Base-by-base conservation (phyloP, 2,329 filamentous ascomycete genomes). In the Colletotrichum filicis region DNA sequence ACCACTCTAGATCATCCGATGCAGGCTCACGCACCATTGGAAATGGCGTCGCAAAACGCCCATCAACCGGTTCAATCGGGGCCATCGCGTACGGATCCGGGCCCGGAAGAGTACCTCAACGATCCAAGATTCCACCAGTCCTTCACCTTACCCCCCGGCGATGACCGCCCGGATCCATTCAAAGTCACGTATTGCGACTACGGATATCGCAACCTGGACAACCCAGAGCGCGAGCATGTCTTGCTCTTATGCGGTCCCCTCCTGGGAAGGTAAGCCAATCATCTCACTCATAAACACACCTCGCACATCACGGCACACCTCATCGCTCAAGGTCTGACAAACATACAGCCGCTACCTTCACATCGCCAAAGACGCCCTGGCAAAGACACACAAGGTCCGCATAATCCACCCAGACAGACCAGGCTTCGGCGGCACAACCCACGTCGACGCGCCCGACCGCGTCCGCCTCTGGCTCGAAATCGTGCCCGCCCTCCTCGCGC, bases 361-460 rank as follows among this genome's bases (percentile, higher is more conserved):
- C 53, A 65, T 79, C 19, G 75, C 78, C 74, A 82, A 83, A 66
- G 80, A 84, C 66, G 68, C 74, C 2, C 68, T 82, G 3, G 82
- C 81, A 19, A 79, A 77, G 61, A 62, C 75, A 49, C 75, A 82
- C 73, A 73, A 77, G 24, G 74, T 83, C 24, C 80, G 82, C 37
- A 77, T 84, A 58, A 77, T 84, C 68, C 73, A 74, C 67, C 68
- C 76, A 0, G 82, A 84, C 71, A 74, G 82, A 6, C 82, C 83
- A 0, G 82, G 82, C 9, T 78, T 84, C 55, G 83, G 82, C 12
- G 78, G 79, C 8, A 83, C 81, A 6, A 79, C 79, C 19, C 71
- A 77, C 8, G 62, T 78, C 1, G 66, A 72, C 5, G 59, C 56
- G 3, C 66, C 73, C 1, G 73, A 76, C 28, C 73, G 76, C 26